A percentile compares a stretch with the other conserved stretches of the same genome.
Conservation (phyloP, 208 protist species). For the Acanthamoeba triangularis region DNA sequence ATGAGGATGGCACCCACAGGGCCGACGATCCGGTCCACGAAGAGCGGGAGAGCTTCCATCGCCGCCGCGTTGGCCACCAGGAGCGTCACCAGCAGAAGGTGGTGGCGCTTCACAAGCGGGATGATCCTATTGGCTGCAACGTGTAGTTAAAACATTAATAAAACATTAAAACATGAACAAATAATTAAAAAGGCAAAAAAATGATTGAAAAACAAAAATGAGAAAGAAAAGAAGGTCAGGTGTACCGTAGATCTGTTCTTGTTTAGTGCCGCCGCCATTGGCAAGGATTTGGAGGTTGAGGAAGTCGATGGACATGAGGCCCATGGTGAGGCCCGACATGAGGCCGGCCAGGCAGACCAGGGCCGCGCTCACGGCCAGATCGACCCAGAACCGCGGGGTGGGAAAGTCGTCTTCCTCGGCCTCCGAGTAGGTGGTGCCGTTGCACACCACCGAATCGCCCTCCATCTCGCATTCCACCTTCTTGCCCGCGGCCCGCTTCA, state of each 20-base stretch:
- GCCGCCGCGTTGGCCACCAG: conserved; percentile 85
- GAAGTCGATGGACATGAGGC: conserved; percentile 86
- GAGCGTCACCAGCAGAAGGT: conserved; percentile 89
- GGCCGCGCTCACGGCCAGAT: conserved; percentile 26
- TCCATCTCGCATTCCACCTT: conserved; percentile 6
- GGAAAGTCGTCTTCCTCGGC: conserved; percentile 27
- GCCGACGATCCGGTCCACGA: conserved; percentile 83
- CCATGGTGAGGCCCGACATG: conserved; percentile 89
- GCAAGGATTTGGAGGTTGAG: conserved; percentile 78
- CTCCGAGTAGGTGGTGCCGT: conserved; percentile 5
- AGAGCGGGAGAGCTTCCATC: conserved; percentile 87
- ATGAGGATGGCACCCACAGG: conserved; percentile 86
- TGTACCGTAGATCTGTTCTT: conserved; percentile 75
- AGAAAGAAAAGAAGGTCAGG: neutral
- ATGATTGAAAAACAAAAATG: neutral
- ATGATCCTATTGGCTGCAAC: conserved; percentile 65
- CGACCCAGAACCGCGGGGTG: conserved; percentile 65
- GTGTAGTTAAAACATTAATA: neutral
- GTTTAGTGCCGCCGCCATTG: conserved; percentile 70
- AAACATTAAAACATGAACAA: no score
- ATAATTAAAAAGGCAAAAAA: no score
- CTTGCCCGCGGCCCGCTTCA: neutral
- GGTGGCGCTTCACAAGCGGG: conserved; percentile 80
- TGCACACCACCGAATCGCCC: conserved; percentile 28
- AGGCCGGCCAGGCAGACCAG: conserved; percentile 60